A percentile compares a stretch with the other conserved stretches of the same genome.
These are phyloP conservation scores for Atkinsonella hypoxylon DNA, from an alignment of 2,329 filamentous ascomycete species.

Conservation along the genomic window DNA sequence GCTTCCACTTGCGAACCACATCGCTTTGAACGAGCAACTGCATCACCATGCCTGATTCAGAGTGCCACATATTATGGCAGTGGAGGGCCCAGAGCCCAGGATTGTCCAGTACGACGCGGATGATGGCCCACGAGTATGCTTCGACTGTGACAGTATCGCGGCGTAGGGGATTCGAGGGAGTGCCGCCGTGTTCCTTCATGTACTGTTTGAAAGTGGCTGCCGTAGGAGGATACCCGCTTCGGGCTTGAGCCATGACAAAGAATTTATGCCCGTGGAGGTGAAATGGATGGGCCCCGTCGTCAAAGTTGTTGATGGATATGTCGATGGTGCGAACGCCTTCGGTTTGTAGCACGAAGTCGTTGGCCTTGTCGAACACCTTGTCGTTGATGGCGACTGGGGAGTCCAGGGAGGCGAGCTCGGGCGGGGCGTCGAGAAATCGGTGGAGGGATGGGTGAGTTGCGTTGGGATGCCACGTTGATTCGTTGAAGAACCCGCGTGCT, in stretches of 20 bases:
- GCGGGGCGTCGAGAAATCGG: conserved; percentile 18
- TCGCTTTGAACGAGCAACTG: conserved; percentile 32
- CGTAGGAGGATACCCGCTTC: conserved; percentile 22
- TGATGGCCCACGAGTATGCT: conserved; percentile 40
- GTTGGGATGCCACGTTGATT: conserved; percentile 33
- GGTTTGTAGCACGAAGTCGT: conserved; percentile 35
- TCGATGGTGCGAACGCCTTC: conserved; percentile 40
- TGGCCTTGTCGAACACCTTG: conserved; percentile 15
- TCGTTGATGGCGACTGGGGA: conserved; percentile 17
- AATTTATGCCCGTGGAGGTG: conserved; percentile 52
- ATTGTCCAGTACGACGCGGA: conserved; percentile 44
- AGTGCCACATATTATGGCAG: conserved; percentile 48
- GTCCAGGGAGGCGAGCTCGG: conserved; percentile 8
- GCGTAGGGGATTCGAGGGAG: conserved; percentile 21
- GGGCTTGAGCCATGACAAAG: conserved; percentile 28
- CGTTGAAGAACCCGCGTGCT: conserved; percentile 42
- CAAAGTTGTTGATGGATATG: conserved; percentile 47
- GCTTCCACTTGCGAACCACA: conserved; percentile 15
- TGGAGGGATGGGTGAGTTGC: conserved; percentile 23
- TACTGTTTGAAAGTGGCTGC: conserved; percentile 14
- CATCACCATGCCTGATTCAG: conserved; percentile 47
- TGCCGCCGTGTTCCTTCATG: conserved; percentile 12
- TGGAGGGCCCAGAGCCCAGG: conserved; percentile 47
- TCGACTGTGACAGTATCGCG: conserved; percentile 37
- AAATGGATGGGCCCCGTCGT: conserved; percentile 32